Conservation (phyloP, 176 grass and related monocot species). For the Typha latifolia region DNA sequence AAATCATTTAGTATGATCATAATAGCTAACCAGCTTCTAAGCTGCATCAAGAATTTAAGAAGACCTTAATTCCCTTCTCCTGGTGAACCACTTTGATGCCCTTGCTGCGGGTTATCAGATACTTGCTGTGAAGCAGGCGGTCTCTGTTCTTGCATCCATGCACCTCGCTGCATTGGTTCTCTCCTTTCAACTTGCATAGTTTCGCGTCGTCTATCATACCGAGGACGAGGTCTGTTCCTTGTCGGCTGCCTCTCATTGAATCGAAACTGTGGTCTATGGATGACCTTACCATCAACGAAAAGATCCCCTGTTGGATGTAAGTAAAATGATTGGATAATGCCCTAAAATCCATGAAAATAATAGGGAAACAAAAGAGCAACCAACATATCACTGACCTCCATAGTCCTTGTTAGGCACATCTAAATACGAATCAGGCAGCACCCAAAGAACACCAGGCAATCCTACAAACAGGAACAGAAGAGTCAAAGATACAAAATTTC, state of each 20-base stretch:
- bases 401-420: conserved; percentile 99
- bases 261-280: conserved; percentile 57
- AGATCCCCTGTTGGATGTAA: conserved; percentile 54
- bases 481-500: neutral
- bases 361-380: neutral
- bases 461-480: conserved; percentile 28
- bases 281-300: conserved; percentile 75
- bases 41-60: neutral
- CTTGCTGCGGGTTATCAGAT: conserved; percentile 24
- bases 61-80: conserved; percentile 24
- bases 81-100: conserved; percentile 15
- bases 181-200: conserved; percentile 58
- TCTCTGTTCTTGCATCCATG: conserved; percentile 20
- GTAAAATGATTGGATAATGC: neutral
- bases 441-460: conserved; percentile 97
- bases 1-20: neutral
- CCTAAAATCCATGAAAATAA: neutral
- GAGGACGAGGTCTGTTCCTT: conserved; percentile 53
- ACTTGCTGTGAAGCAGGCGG: conserved; percentile 20
- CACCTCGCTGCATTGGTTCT: conserved; percentile 48
- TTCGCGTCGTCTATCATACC: conserved; percentile 51
- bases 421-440: conserved; percentile 94
- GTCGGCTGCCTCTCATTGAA: conserved; percentile 80
- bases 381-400: conserved; percentile 47
- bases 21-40: neutral